Conservation (phyloP, 805 yeast species). For the Yarrowia deformans region DNA sequence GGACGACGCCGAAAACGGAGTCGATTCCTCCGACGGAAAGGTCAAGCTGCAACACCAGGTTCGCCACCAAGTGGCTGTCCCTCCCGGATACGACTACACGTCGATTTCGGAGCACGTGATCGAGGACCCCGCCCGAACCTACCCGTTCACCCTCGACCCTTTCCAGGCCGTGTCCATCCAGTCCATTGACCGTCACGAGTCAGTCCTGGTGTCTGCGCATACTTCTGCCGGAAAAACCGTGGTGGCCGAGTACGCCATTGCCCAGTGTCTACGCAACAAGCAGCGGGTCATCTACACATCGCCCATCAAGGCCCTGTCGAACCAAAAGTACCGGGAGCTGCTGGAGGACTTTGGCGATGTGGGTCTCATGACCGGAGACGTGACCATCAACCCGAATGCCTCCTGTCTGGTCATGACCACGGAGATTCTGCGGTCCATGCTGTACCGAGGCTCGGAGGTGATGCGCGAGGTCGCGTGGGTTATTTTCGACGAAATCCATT, state of each 20-base stretch:
- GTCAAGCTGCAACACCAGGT: conserved; percentile 89
- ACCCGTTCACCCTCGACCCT: conserved; percentile 94
- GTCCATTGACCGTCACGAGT: conserved; percentile 92
- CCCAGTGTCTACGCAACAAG: conserved; percentile 88
- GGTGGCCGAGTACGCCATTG: conserved; percentile 96
- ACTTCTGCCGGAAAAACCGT: conserved; percentile 98
- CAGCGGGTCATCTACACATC: conserved; percentile 96
- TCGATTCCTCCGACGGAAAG: conserved; percentile 47
- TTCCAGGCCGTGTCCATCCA: conserved; percentile 97
- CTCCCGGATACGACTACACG: conserved; percentile 84
- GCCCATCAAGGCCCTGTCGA: conserved; percentile 92
- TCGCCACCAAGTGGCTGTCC: conserved; percentile 96
- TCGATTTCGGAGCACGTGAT: conserved; percentile 91
- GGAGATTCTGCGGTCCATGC: conserved; percentile 95
- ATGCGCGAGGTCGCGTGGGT: conserved; percentile 99
- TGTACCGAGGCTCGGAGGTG: conserved; percentile 95
- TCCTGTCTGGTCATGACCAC: conserved; percentile 99
- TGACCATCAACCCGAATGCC: conserved; percentile 97
- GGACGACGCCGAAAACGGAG: conserved; percentile 54
- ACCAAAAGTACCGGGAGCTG: conserved; percentile 92
- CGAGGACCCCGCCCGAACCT: conserved; percentile 77
- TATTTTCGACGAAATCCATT: conserved; percentile 96
- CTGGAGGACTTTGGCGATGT: conserved; percentile 95
- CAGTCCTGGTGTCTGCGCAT: conserved; percentile 96
- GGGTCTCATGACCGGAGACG: conserved; percentile 99